Evolutionary conservation across 768 basidiomycete species (phyloP).

Genomic region (Auriscalpium vulgare): DNA sequence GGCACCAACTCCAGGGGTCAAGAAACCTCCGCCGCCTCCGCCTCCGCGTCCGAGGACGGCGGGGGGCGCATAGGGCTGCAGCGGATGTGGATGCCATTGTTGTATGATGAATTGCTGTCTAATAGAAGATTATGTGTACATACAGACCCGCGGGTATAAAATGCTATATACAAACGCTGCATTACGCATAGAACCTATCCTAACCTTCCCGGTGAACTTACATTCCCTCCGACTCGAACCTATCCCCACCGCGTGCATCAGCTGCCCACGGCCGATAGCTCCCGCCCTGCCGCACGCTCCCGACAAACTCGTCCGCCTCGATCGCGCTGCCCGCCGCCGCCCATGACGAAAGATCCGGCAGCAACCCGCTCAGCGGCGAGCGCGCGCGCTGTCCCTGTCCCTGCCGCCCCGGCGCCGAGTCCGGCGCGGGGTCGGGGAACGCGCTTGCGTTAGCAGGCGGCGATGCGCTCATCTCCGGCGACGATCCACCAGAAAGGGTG

Average conservation of each 20-base stretch:
- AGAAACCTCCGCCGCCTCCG: conserved; percentile 20
- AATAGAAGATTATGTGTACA: too few species aligned
- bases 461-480: conserved; percentile 4
- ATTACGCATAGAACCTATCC: too few species aligned
- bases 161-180: too few species aligned
- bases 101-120: too few species aligned
- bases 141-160: too few species aligned
- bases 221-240: too few species aligned
- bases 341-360: conserved; percentile 31
- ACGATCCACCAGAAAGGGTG: conserved; percentile 19
- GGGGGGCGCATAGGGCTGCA: neutral
- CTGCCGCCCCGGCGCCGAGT: conserved; percentile 11
- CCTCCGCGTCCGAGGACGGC: conserved; percentile 8
- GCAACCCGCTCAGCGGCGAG: conserved; percentile 20
- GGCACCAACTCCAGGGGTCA: neutral
- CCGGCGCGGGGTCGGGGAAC: conserved; percentile 1
- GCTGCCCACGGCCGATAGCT: too few species aligned
- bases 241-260: too few species aligned
- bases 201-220: too few species aligned
- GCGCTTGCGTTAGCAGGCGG: neutral
- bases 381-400: conserved; percentile 11
- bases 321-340: conserved; percentile 19
- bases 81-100: too few species aligned
- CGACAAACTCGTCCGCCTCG: conserved; percentile 8
- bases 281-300: conserved; percentile 2